Conservation (phyloP, 306 rosid genomes). For the Corylus avellana region DNA sequence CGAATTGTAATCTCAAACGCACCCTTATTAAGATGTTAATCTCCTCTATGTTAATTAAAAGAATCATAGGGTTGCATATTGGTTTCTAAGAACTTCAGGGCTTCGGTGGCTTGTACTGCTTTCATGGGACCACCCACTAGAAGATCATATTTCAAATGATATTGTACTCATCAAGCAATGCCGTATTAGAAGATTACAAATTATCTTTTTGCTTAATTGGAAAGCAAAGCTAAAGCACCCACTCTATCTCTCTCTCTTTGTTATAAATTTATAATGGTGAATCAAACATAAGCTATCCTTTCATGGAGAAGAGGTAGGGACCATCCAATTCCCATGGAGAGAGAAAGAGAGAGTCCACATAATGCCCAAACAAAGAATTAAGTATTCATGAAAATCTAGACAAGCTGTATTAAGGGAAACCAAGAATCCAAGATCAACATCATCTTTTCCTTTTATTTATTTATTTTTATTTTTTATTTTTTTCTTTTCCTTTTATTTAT, state of each 20-base stretch:
- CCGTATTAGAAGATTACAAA: conserved; percentile 28
- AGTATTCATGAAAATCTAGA: conserved; percentile 17
- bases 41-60: neutral
- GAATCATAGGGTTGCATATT: neutral
- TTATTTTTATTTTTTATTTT: too few relatives aligned
- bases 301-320: conserved; percentile 39
- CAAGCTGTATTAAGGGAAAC: conserved; percentile 27
- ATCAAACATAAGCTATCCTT: conserved; percentile 21
- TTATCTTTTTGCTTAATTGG: conserved; percentile 22
- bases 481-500: neutral
- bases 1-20: too few relatives aligned
- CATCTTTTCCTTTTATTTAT: neutral
- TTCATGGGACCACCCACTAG: conserved; percentile 42
- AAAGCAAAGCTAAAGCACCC: conserved; percentile 47
- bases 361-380: conserved; percentile 29
- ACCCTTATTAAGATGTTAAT: too few relatives aligned
- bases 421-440: conserved; percentile 21
- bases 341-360: conserved; percentile 34
- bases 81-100: neutral
- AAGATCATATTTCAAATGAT: conserved; percentile 29
- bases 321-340: conserved; percentile 16
- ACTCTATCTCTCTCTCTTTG: conserved; percentile 34
- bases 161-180: conserved; percentile 19
- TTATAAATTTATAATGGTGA: conserved; percentile 22
- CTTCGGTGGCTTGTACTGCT: neutral